A percentile compares a stretch with the other conserved stretches of the same genome.
Conservation (phyloP, 306 rosid genomes). For the Purshia tridentata region DNA sequence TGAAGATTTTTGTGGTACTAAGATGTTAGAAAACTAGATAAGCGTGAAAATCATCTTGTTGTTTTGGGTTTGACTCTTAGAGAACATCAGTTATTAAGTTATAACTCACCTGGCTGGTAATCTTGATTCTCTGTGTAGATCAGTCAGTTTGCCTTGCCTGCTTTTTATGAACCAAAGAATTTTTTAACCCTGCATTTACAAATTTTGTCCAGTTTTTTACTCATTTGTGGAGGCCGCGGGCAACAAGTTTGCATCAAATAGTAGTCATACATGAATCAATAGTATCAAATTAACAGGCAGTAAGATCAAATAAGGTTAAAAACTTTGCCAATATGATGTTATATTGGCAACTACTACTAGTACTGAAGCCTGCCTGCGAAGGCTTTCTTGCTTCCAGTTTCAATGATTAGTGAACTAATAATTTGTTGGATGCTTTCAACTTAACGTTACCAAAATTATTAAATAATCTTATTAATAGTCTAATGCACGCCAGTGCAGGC, state of each 20-base stretch:
- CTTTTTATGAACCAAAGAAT: not conserved
- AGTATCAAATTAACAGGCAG: not conserved
- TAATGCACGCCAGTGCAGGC: constrained; percentile 43
- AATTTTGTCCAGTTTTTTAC: not conserved
- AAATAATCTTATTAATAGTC: not conserved
- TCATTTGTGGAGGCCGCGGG: not conserved
- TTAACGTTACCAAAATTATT: not conserved
- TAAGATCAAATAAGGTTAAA: not conserved
- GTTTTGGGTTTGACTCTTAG: too few relatives aligned
- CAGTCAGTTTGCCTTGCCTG: not conserved
- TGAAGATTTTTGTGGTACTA: not conserved
- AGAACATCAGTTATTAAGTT: too few relatives aligned
- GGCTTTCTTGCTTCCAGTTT: not conserved
- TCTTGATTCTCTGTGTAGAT: not conserved
- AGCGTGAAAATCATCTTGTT: not conserved
- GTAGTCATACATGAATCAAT: not conserved
- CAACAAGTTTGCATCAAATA: not conserved
- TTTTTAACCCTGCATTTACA: too few relatives aligned
- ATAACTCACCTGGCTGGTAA: not conserved
- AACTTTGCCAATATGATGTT: not conserved
- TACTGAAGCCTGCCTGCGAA: too few relatives aligned
- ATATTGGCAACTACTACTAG: too few relatives aligned
- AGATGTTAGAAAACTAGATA: not conserved
- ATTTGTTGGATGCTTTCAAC: not conserved
- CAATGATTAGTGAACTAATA: not conserved